These are phyloP conservation scores for Wickerhamiella nectarea DNA, from an alignment of 805 yeast genomes.

Conservation along the genomic window DNA sequence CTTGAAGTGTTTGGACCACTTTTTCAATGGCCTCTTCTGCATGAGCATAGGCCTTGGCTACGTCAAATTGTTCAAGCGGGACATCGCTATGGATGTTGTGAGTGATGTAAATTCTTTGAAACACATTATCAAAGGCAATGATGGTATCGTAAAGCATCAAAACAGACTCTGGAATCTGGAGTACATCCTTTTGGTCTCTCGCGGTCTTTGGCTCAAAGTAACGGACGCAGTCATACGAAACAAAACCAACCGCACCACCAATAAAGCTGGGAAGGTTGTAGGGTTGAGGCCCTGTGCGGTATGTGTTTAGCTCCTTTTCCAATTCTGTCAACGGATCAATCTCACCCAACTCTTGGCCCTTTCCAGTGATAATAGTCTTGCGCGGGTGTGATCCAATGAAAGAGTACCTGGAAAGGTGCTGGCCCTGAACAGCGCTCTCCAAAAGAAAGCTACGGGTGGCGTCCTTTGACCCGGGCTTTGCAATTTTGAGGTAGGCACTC, in stretches of 20 bases:
- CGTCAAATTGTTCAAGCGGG: constrained; percentile 18
- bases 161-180: constrained; percentile 81
- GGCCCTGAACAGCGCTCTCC: constrained; percentile 84
- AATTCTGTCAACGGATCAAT: constrained; percentile 68
- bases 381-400: constrained; percentile 81
- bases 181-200: constrained; percentile 58
- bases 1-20: constrained; percentile 32
- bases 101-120: constrained; percentile 81
- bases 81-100: constrained; percentile 44
- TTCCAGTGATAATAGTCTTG: constrained; percentile 73
- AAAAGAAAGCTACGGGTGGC: constrained; percentile 58
- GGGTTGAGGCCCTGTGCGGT: constrained; percentile 61
- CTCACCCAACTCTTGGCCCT: constrained; percentile 39
- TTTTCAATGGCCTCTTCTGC: constrained; percentile 42
- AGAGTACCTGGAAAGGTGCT: constrained; percentile 77
- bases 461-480: constrained; percentile 43
- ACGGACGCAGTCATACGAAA: constrained; percentile 91
- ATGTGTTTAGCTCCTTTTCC: constrained; percentile 56
- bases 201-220: constrained; percentile 90
- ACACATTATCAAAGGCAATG: constrained; percentile 88
- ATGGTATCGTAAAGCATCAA: constrained; percentile 84
- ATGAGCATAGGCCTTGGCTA: constrained; percentile 39
- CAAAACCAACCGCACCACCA: constrained; percentile 95
- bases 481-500: constrained; percentile 73
- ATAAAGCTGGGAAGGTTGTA: constrained; percentile 63